phyloP scores from a whole-genome alignment of 2,329 filamentous ascomycete species.

The Alternaria solani region DNA sequence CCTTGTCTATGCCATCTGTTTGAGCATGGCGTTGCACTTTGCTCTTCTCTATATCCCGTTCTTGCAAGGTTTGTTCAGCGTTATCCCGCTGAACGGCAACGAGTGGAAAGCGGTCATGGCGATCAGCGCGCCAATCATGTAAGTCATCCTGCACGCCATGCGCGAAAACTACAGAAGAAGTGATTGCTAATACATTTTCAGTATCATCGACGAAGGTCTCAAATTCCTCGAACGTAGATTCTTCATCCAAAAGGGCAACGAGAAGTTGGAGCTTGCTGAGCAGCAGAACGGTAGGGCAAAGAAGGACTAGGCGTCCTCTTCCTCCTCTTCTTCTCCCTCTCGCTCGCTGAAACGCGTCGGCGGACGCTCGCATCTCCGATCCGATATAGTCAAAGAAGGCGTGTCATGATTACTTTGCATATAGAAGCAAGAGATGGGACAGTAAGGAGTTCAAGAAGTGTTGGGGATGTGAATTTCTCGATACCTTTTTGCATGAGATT shows the following conservation, averaged over 20 bases:
- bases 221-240: conserved; percentile 73
- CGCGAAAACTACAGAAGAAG: not conserved
- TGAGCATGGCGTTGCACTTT: conserved; percentile 96
- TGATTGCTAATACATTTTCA: conserved; percentile 47
- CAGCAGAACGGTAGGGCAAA: conserved; percentile 39
- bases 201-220: conserved; percentile 82
- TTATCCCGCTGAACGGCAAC: conserved; percentile 80
- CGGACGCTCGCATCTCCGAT: not conserved
- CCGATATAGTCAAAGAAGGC: not conserved
- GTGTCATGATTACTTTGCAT: conserved; percentile 2
- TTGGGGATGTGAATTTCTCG: not conserved
- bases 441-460: not conserved
- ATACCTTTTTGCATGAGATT: conserved; percentile 7
- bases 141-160: conserved; percentile 56
- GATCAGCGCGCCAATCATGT: conserved; percentile 93
- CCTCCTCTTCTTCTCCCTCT: not conserved
- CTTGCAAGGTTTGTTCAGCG: conserved; percentile 87
- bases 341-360: not conserved
- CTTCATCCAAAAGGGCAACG: conserved; percentile 40
- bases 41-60: conserved; percentile 90
- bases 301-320: conserved; percentile 32
- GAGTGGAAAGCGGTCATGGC: conserved; percentile 93
- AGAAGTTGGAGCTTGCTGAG: conserved; percentile 22
- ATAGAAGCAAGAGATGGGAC: not conserved
- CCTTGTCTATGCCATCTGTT: conserved; percentile 89